These are phyloP conservation scores for Auriculariales sp. DNA, from an alignment of 768 basidiomycete species.

Conservation along the genomic window DNA sequence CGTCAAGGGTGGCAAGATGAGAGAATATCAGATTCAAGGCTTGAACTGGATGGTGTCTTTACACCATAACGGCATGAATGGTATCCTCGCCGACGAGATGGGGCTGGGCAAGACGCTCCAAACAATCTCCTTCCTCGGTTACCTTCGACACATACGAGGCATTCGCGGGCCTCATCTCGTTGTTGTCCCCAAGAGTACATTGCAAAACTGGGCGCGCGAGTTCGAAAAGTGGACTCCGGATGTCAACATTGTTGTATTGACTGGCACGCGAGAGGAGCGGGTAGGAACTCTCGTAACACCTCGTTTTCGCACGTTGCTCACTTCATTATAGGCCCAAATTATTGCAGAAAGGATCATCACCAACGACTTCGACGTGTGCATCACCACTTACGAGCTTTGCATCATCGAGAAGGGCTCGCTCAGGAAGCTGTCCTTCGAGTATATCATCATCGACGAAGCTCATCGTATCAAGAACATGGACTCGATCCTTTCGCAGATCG, in stretches of 20 bases:
- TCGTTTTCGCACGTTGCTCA: not conserved
- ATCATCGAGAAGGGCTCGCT: conserved; percentile 86
- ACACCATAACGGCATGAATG: conserved; percentile 92
- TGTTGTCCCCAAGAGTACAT: conserved; percentile 95
- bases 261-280: conserved; percentile 84
- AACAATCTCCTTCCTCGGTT: conserved; percentile 92
- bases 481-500: conserved; percentile 88
- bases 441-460: conserved; percentile 96
- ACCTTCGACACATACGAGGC: conserved; percentile 73
- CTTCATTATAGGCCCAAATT: conserved; percentile 35
- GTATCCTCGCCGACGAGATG: conserved; percentile 98
- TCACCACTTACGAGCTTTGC: conserved; percentile 95
- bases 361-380: conserved; percentile 83
- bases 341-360: conserved; percentile 68
- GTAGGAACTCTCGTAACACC: conserved; percentile 14
- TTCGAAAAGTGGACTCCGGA: conserved; percentile 85
- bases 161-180: conserved; percentile 79
- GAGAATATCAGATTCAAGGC: conserved; percentile 89
- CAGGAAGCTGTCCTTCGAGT: conserved; percentile 93
- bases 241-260: conserved; percentile 65
- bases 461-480: conserved; percentile 99
- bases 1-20: conserved; percentile 75
- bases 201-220: conserved; percentile 95
- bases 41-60: conserved; percentile 95
- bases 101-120: conserved; percentile 95